Conservation (phyloP, 148 eudicot species). For the Gaultheria prostrata region DNA sequence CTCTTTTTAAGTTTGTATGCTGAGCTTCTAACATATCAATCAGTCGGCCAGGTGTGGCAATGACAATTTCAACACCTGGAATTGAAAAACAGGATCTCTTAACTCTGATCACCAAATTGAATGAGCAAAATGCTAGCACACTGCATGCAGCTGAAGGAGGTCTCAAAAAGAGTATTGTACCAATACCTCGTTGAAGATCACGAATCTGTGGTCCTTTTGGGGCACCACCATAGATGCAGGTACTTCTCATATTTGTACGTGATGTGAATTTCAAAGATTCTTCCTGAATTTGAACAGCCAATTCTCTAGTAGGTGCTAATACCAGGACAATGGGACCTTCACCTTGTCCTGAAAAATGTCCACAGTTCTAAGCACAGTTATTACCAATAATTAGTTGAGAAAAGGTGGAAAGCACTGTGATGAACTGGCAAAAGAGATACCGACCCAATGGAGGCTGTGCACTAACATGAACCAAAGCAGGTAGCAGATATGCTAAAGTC, state of each 20-base stretch:
- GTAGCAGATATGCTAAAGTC: slow-evolving; percentile 87
- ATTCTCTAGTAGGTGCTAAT: slow-evolving; percentile 95
- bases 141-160: neutral
- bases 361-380: neutral
- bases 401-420: neutral
- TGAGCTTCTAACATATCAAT: slow-evolving; percentile 95
- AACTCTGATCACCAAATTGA: neutral
- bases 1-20: slow-evolving; percentile 83
- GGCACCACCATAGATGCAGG: slow-evolving; percentile 96
- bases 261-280: slow-evolving; percentile 78
- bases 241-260: slow-evolving; percentile 61
- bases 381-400: slow-evolving; percentile 4
- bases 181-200: slow-evolving; percentile 79
- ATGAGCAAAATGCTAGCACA: neutral
- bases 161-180: neutral
- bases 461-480: slow-evolving; percentile 84
- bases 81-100: slow-evolving; percentile 11
- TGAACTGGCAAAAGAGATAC: slow-evolving; percentile 21
- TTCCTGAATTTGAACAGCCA: slow-evolving; percentile 97
- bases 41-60: slow-evolving; percentile 94
- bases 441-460: slow-evolving; percentile 89
- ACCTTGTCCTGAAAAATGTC: slow-evolving; percentile 54
- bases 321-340: slow-evolving; percentile 91
- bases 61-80: slow-evolving; percentile 92
- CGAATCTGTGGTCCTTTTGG: slow-evolving; percentile 99